These are phyloP conservation scores for Albizia julibrissin DNA, from an alignment of 306 rosid species.

Conservation along the genomic window DNA sequence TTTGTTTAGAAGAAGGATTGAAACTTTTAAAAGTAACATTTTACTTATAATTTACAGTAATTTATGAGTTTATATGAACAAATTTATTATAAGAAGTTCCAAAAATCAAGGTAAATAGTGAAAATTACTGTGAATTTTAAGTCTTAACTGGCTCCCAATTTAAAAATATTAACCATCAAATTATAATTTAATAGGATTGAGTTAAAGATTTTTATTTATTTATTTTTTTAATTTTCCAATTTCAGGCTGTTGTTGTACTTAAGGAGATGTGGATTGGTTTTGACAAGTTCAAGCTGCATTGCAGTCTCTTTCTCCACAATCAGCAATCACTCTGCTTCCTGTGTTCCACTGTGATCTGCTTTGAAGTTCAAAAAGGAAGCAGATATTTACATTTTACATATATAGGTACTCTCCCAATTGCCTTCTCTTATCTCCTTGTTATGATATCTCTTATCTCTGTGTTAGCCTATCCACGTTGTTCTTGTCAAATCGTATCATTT, in stretches of 20 bases:
- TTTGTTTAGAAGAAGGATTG: too few species aligned
- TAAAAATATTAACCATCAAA: too few species aligned
- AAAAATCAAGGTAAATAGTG: too few species aligned
- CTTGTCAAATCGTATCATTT: background rate
- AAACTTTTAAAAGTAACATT: too few species aligned
- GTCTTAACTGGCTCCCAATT: too few species aligned
- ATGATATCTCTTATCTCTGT: slow-evolving; percentile 13
- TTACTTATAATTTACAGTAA: too few species aligned
- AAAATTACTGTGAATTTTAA: too few species aligned
- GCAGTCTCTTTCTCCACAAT: background rate
- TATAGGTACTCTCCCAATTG: slow-evolving; percentile 23
- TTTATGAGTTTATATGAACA: too few species aligned
- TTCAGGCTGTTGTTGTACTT: background rate
- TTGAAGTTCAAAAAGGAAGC: background rate
- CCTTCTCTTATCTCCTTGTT: background rate
- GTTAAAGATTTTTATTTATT: too few species aligned
- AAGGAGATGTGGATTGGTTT: background rate
- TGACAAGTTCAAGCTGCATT: background rate
- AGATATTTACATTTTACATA: slow-evolving; percentile 11
- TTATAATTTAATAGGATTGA: too few species aligned
- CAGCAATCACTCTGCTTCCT: background rate
- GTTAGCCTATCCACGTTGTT: background rate
- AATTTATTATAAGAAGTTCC: too few species aligned
- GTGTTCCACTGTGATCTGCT: background rate
- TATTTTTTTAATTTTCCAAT: background rate